These are phyloP conservation scores for Penicillium paxilli DNA, from an alignment of 495 filamentous ascomycete genomes.

Conservation along the genomic window DNA sequence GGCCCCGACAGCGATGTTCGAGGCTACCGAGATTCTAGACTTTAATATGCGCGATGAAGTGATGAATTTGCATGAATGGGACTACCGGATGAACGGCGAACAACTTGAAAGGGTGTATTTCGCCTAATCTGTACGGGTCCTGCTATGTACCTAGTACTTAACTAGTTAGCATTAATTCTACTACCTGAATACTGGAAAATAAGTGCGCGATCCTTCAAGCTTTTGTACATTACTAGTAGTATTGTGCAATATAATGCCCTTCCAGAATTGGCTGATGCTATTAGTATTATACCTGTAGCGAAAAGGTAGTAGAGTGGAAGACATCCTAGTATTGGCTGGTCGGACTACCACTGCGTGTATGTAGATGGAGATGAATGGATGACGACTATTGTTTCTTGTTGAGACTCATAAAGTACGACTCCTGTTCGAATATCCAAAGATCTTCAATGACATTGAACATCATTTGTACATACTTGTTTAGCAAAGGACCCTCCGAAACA, in stretches of 20 bases:
- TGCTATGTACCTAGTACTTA: background rate
- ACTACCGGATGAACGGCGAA: background rate
- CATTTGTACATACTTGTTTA: background rate
- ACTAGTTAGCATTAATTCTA: no score
- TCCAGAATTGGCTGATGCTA: no score
- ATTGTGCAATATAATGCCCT: no score
- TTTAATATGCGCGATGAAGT: slow-evolving; percentile 4
- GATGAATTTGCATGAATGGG: background rate
- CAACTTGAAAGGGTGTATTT: background rate
- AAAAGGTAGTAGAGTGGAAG: no score
- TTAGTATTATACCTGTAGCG: no score
- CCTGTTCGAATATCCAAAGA: background rate
- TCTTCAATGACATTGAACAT: background rate
- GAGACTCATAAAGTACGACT: background rate
- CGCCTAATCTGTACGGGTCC: background rate
- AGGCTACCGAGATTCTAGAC: slow-evolving; percentile 3
- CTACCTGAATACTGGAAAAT: background rate
- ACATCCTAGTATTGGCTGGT: no score
- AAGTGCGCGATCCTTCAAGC: no score
- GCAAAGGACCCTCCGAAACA: slow-evolving; percentile 13
- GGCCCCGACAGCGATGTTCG: background rate
- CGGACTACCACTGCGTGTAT: no score
- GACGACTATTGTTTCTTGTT: no score
- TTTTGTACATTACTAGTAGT: no score
- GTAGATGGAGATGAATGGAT: no score